A percentile compares a stretch with the other conserved stretches of the same genome.
These are phyloP conservation scores for Salix viminalis DNA, from an alignment of 345 rosid genomes.

Conservation along the genomic window DNA sequence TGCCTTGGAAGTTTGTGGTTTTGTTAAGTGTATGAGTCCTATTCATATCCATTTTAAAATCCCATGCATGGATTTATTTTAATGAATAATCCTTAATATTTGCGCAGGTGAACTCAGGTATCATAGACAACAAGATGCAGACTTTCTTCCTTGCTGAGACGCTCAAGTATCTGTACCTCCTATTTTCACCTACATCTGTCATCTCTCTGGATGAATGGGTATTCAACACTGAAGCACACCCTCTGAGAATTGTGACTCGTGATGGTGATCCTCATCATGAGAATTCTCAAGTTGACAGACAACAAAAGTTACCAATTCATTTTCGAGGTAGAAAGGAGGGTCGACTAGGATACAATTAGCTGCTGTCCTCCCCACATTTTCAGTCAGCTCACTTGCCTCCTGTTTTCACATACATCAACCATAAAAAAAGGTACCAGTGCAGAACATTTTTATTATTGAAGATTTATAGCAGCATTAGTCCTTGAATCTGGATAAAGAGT, in stretches of 20 bases:
- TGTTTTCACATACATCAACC: too few relatives aligned
- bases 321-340: conserved; percentile 10
- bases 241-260: conserved; percentile 53
- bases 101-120: conserved; percentile 70
- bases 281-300: not conserved
- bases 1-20: not conserved
- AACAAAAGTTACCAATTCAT: not conserved
- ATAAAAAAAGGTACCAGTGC: too few relatives aligned
- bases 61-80: not conserved
- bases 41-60: not conserved
- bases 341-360: not conserved
- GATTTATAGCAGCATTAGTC: too few relatives aligned
- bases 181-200: conserved; percentile 78
- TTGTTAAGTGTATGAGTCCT: not conserved
- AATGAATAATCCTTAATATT: not conserved
- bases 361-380: not conserved
- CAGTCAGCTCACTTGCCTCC: not conserved
- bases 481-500: too few relatives aligned
- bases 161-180: conserved; percentile 78
- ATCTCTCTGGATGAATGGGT: conserved; percentile 91
- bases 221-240: conserved; percentile 97
- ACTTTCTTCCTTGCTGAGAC: conserved; percentile 97
- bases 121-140: conserved; percentile 92
- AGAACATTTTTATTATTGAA: too few relatives aligned
- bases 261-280: not conserved